These are phyloP conservation scores for Eimeria tenella DNA, from an alignment of 169 alveolate species.

Conservation along the genomic window DNA sequence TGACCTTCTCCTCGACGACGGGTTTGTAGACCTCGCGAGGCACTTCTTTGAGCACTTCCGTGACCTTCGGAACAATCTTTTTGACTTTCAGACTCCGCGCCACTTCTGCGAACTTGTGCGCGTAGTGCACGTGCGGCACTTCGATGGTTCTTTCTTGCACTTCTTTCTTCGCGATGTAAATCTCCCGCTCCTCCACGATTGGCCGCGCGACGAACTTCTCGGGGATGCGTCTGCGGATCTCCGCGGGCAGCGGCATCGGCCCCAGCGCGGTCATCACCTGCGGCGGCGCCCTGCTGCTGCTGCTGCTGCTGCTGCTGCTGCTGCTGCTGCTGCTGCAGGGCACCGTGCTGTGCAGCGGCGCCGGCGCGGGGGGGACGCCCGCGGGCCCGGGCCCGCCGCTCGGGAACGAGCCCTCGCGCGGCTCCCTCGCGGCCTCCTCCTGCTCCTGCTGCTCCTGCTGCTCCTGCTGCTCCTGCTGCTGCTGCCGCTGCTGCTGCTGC, in stretches of 20 bases:
- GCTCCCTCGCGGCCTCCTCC: too few species aligned
- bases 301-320: slow-evolving; percentile 51
- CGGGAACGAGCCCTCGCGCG: too few species aligned
- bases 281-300: slow-evolving; percentile 83
- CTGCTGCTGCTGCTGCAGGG: slow-evolving; percentile 19
- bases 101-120: slow-evolving; percentile 88
- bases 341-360: slow-evolving; percentile 3
- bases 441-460: background rate
- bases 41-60: slow-evolving; percentile 88
- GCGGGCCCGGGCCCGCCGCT: too few species aligned
- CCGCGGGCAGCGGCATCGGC: slow-evolving; percentile 90
- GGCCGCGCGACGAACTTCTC: slow-evolving; percentile 92
- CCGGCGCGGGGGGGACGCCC: too few species aligned
- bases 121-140: slow-evolving; percentile 90
- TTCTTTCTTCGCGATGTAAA: slow-evolving; percentile 89
- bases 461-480: background rate
- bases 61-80: slow-evolving; percentile 87
- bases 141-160: slow-evolving; percentile 89
- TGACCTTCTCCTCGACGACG: slow-evolving; percentile 90
- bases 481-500: slow-evolving; percentile 27
- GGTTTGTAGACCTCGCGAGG: slow-evolving; percentile 89
- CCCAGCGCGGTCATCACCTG: slow-evolving; percentile 92
- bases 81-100: slow-evolving; percentile 85
- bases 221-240: slow-evolving; percentile 87
- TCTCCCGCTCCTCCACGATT: slow-evolving; percentile 89